A percentile compares a stretch with the other conserved stretches of the same genome.
Conservation (phyloP, 108 stramenopile species). For the Chaetoceros tenuissimus region DNA sequence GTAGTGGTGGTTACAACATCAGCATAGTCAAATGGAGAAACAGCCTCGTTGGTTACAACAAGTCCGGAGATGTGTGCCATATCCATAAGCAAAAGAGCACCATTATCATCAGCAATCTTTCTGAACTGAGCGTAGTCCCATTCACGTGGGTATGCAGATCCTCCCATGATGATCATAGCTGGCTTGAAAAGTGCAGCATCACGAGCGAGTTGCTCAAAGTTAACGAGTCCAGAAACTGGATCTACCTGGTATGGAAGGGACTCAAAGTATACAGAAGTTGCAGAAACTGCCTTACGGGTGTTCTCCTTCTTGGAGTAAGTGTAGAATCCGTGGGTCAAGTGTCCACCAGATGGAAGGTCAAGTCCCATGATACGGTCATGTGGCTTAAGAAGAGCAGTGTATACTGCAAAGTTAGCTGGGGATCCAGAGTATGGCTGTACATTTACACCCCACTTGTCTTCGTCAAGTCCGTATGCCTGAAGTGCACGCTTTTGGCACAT, state of each 20-base stretch:
- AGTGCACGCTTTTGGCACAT: slow-evolving; percentile 95
- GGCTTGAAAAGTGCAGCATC: slow-evolving; percentile 97
- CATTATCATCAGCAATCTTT: slow-evolving; percentile 97
- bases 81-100: slow-evolving; percentile 96
- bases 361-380: slow-evolving; percentile 99
- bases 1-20: slow-evolving; percentile 99
- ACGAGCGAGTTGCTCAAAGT: slow-evolving; percentile 88
- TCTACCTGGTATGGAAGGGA: slow-evolving; percentile 97
- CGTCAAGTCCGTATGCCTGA: slow-evolving; percentile 90
- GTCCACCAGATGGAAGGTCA: slow-evolving; percentile 97
- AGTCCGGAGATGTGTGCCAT: slow-evolving; percentile 99
- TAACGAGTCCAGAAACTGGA: slow-evolving; percentile 92
- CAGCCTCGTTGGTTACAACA: slow-evolving; percentile 90
- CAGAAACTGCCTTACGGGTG: slow-evolving; percentile 94
- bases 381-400: slow-evolving; percentile 93
- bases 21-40: slow-evolving; percentile 89
- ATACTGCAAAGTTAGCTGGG: slow-evolving; percentile 99
- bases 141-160: slow-evolving; percentile 99
- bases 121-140: slow-evolving; percentile 98
- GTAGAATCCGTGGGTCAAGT: slow-evolving; percentile 99
- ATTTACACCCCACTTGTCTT: slow-evolving; percentile 98
- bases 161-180: slow-evolving; percentile 95
- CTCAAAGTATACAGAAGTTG: slow-evolving; percentile 99
- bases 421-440: slow-evolving; percentile 96
- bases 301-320: slow-evolving; percentile 97